phyloP scores from a whole-genome alignment of 176 grass and related monocot species.

The Avena eriantha region DNA sequence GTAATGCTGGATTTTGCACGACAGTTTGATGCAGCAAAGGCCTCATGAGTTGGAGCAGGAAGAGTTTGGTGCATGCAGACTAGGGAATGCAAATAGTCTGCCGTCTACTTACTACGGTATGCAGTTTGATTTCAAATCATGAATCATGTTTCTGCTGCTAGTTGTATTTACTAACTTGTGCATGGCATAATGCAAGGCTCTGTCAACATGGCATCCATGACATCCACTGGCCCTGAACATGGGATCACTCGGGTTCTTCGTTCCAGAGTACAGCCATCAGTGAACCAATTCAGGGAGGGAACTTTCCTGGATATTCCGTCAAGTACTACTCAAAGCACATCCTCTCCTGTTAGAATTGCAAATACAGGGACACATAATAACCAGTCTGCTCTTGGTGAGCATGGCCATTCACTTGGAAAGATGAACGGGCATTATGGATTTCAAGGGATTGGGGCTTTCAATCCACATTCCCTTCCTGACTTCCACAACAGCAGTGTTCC shows the following conservation, averaged over 20 bases:
- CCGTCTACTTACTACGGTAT: conserved; percentile 67
- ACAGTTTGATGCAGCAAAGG: conserved; percentile 69
- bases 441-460: conserved; percentile 56
- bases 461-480: conserved; percentile 83
- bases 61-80: conserved; percentile 48
- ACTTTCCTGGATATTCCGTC: conserved; percentile 36
- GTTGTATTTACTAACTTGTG: conserved; percentile 42
- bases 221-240: conserved; percentile 64
- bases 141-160: conserved; percentile 19
- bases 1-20: conserved; percentile 35
- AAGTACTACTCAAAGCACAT: conserved; percentile 29
- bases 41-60: conserved; percentile 56
- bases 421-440: conserved; percentile 57
- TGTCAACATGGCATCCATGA: conserved; percentile 37
- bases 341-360: conserved; percentile 67
- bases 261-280: conserved; percentile 55
- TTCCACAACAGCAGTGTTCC: conserved; percentile 55
- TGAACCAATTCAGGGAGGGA: conserved; percentile 60
- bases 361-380: conserved; percentile 45
- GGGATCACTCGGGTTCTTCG: conserved; percentile 47
- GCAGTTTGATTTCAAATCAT: conserved; percentile 41
- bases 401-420: conserved; percentile 63
- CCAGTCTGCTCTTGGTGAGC: conserved; percentile 47
- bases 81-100: conserved; percentile 62
- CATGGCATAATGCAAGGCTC: conserved; percentile 48